These are phyloP conservation scores for Rubia peregrina DNA, from an alignment of 305 asterid species.

Conservation along the genomic window DNA sequence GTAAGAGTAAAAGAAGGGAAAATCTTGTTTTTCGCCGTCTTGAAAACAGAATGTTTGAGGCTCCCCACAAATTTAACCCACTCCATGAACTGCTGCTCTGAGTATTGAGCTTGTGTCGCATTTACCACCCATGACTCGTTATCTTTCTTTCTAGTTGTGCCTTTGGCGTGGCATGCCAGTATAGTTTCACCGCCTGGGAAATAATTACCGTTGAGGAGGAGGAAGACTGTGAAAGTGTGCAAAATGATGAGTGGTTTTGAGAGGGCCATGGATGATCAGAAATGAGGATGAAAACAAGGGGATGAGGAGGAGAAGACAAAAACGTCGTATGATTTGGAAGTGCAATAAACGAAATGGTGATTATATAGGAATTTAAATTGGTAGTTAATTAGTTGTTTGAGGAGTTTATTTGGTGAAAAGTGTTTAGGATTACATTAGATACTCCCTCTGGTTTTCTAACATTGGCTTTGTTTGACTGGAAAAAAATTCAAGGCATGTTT, in stretches of 20 bases:
- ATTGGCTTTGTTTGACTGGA: no score
- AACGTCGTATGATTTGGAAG: conserved; percentile 8
- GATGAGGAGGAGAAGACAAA: conserved; percentile 2
- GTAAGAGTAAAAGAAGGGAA: conserved; percentile 57
- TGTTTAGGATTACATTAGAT: conserved; percentile 17
- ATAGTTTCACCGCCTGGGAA: conserved; percentile 13
- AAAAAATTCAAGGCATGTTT: no score
- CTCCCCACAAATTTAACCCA: conserved; percentile 81
- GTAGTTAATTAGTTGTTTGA: background rate
- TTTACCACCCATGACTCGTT: conserved; percentile 23
- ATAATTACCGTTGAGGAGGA: conserved; percentile 19
- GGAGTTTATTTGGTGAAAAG: conserved; percentile 20
- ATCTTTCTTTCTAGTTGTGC: conserved; percentile 32
- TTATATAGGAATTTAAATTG: conserved; percentile 9
- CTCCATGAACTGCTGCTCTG: conserved; percentile 68
- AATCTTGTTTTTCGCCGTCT: conserved; percentile 51
- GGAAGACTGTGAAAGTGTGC: background rate
- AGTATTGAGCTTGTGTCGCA: conserved; percentile 43
- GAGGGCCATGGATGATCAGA: conserved; percentile 24
- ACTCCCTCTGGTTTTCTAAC: no score
- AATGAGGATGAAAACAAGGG: conserved; percentile 16
- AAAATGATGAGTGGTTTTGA: conserved; percentile 11
- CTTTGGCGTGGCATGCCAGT: conserved; percentile 43
- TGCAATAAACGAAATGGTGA: conserved; percentile 14
- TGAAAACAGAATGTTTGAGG: conserved; percentile 61